These are phyloP conservation scores for Funneliformis mosseae DNA, from an alignment of 192 early-diverging fungal genomes.

Conservation along the genomic window DNA sequence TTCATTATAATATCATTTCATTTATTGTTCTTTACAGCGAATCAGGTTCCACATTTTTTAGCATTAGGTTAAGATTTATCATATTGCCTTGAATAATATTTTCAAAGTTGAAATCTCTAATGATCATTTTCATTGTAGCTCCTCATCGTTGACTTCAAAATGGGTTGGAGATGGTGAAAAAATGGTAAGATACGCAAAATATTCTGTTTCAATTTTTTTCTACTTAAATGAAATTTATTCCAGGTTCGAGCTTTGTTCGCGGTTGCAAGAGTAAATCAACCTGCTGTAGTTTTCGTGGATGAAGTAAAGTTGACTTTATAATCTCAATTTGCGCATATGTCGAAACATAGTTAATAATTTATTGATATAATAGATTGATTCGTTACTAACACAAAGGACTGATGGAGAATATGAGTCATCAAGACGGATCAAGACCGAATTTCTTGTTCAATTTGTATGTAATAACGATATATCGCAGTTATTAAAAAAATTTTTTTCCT, in stretches of 20 bases:
- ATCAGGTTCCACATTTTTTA: conserved; percentile 89
- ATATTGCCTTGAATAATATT: neutral
- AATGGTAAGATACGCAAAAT: conserved; percentile 54
- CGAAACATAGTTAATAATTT: neutral
- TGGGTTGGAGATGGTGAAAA: conserved; percentile 97
- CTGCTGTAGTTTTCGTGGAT: conserved; percentile 90
- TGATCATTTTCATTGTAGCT: conserved; percentile 35
- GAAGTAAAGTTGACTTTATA: conserved; percentile 47
- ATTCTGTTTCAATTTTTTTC: neutral
- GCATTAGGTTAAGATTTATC: conserved; percentile 56
- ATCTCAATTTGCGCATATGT: neutral
- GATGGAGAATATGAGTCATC: conserved; percentile 90
- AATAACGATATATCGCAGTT: neutral
- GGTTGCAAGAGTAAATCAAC: conserved; percentile 83
- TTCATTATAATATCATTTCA: too few relatives aligned
- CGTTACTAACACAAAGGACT: conserved; percentile 81
- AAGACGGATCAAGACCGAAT: conserved; percentile 92
- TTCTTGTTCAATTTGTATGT: conserved; percentile 73
- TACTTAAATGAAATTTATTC: conserved; percentile 15
- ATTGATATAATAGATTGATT: conserved; percentile 68
- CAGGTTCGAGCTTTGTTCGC: conserved; percentile 83
- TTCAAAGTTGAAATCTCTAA: neutral
- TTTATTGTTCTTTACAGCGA: conserved; percentile 44
- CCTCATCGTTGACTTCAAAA: conserved; percentile 90
- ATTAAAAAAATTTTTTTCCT: too few relatives aligned